Evolutionary conservation across 257 asterid species (phyloP).

Genomic region (Rauvolfia tetraphylla): DNA sequence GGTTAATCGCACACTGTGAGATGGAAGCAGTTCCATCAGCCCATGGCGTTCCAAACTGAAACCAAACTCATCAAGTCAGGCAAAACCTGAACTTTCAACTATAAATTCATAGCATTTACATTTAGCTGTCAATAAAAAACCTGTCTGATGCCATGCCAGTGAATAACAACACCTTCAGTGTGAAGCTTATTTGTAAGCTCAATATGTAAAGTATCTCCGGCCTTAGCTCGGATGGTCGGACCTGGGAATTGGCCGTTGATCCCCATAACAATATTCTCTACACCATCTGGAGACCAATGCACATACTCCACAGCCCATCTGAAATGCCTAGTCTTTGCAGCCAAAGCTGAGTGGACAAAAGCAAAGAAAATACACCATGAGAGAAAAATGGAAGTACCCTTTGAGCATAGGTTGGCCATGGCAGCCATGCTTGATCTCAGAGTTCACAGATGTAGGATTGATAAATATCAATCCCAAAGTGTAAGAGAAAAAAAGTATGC

Average conservation of each 20-base stretch:
- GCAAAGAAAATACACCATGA: background rate
- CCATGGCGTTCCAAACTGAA: conserved; percentile 86
- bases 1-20: conserved; percentile 76
- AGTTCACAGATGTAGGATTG: background rate
- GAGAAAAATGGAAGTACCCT: background rate
- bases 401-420: background rate
- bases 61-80: background rate
- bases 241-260: conserved; percentile 83
- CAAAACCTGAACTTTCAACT: background rate
- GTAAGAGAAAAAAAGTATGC: background rate
- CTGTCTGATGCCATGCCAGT: conserved; percentile 93
- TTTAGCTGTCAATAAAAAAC: conserved; percentile 21
- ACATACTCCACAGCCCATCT: conserved; percentile 63
- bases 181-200: conserved; percentile 61
- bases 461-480: too few relatives aligned
- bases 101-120: too few relatives aligned
- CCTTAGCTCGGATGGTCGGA: conserved; percentile 67
- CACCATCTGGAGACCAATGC: conserved; percentile 73
- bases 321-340: conserved; percentile 36
- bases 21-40: conserved; percentile 85
- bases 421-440: conserved; percentile 8
- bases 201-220: conserved; percentile 57
- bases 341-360: conserved; percentile 20
- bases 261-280: conserved; percentile 48
- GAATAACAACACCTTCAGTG: conserved; percentile 77